Percentiles rank a stretch among this genome's conserved stretches.
Conservation (phyloP, 139 green algal species). For the Monoraphidium neglectum region DNA sequence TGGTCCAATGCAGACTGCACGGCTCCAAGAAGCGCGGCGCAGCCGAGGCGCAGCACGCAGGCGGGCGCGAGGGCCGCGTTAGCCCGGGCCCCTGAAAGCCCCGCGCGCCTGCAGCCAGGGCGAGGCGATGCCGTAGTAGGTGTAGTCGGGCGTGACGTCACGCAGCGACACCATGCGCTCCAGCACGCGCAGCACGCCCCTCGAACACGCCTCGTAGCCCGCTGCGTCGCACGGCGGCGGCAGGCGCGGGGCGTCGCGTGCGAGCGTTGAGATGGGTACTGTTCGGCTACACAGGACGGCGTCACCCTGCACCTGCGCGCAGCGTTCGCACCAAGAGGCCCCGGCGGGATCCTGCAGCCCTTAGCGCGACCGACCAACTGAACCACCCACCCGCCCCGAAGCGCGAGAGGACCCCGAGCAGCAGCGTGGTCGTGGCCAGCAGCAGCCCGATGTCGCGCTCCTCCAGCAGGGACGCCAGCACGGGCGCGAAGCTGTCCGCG, state of each 20-base stretch:
- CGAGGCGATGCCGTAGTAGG: constrained; percentile 97
- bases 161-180: constrained; percentile 71
- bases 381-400: constrained; percentile 35
- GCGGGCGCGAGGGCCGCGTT: neutral
- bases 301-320: no score
- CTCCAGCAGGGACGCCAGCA: constrained; percentile 81
- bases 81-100: neutral
- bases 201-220: constrained; percentile 87
- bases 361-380: no score
- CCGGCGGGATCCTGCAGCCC: no score
- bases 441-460: constrained; percentile 92
- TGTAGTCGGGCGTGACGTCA: constrained; percentile 93
- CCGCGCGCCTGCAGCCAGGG: constrained; percentile 93
- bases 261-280: no score
- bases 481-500: constrained; percentile 50
- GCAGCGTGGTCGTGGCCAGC: constrained; percentile 77
- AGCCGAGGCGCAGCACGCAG: neutral
- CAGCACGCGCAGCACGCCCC: constrained; percentile 82
- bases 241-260: no score
- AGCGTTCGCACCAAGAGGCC: no score
- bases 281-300: no score
- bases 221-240: constrained; percentile 24
- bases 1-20: no score
- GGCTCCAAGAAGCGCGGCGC: no score
- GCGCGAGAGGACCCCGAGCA: constrained; percentile 84